Percentiles rank a stretch among this genome's conserved stretches.
Evolutionary conservation across 2,329 filamentous ascomycete genomes (phyloP).

Genomic region (Fusarium sp.): DNA sequence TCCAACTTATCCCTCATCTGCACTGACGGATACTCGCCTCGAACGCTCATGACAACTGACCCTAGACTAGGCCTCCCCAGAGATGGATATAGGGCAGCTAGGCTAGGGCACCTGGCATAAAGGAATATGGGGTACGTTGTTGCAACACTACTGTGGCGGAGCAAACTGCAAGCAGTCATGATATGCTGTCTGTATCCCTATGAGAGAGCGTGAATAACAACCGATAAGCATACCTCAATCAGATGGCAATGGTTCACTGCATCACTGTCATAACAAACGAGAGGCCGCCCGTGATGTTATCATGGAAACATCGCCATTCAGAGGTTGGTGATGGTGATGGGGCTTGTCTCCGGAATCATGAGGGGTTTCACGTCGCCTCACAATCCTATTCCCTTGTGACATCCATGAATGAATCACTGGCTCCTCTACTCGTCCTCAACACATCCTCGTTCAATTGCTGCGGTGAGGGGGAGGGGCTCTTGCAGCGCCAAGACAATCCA

Average conservation of each 20-base stretch:
- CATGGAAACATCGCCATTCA: neutral
- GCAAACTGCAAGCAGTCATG: slow-evolving; percentile 17
- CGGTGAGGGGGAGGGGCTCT: slow-evolving; percentile 37
- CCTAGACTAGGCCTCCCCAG: neutral
- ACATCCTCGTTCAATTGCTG: slow-evolving; percentile 21
- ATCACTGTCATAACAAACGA: slow-evolving; percentile 10
- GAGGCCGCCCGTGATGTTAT: slow-evolving; percentile 28
- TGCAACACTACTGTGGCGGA: slow-evolving; percentile 21
- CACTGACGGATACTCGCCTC: slow-evolving; percentile 15
- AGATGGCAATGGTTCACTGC: neutral
- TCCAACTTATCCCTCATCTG: slow-evolving; percentile 7
- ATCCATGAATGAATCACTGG: slow-evolving; percentile 24
- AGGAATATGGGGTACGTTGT: slow-evolving; percentile 1
- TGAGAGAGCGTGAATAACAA: neutral
- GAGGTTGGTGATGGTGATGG: slow-evolving; percentile 15
- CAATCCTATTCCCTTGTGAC: slow-evolving; percentile 19
- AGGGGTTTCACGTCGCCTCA: slow-evolving; percentile 30
- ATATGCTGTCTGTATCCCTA: slow-evolving; percentile 3
- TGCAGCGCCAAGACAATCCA: slow-evolving; percentile 36
- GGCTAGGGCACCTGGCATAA: neutral
- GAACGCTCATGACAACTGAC: slow-evolving; percentile 8
- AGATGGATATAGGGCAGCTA: neutral
- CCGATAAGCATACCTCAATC: neutral
- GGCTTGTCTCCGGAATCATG: neutral
- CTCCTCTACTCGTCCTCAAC: slow-evolving; percentile 12